These are phyloP conservation scores for Tricholoma bakamatsutake DNA, from an alignment of 768 basidiomycete species.

Conservation along the genomic window DNA sequence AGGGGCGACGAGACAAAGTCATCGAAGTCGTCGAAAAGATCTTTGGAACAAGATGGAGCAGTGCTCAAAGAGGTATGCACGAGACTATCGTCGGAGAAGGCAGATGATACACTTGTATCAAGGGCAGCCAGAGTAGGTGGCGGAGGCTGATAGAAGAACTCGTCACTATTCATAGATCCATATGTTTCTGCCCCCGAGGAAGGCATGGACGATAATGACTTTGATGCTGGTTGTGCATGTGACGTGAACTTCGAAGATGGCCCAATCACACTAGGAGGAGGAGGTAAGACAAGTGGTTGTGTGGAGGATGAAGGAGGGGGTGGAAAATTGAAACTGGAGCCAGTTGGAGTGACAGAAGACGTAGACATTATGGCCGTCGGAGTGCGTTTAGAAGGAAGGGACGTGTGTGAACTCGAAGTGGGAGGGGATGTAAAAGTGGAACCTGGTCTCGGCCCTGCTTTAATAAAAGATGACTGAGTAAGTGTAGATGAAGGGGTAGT, in stretches of 20 bases:
- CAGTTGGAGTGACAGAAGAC: constrained; percentile 12
- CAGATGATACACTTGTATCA: constrained; percentile 19
- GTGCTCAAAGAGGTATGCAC: constrained; percentile 14
- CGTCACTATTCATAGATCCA: constrained; percentile 33
- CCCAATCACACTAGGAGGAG: constrained; percentile 14
- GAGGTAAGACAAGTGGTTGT: constrained; percentile 16
- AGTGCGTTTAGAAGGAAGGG: constrained; percentile 12
- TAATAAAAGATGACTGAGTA: background rate
- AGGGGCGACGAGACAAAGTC: constrained; percentile 35
- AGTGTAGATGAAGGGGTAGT: background rate
- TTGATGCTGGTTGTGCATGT: constrained; percentile 23
- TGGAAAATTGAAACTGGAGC: constrained; percentile 16
- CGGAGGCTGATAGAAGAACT: constrained; percentile 41
- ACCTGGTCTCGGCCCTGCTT: background rate
- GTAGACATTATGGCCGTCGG: constrained; percentile 29
- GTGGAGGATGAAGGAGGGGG: constrained; percentile 16
- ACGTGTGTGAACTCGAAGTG: constrained; percentile 11
- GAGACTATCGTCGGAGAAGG: constrained; percentile 15
- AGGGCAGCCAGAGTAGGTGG: constrained; percentile 8
- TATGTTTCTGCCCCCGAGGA: background rate
- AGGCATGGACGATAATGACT: constrained; percentile 17
- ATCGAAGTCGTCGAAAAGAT: constrained; percentile 20
- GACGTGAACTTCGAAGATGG: constrained; percentile 14
- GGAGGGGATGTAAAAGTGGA: constrained; percentile 3
- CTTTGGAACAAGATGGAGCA: constrained; percentile 1